Percentiles rank a stretch among this genome's conserved stretches.
Conservation (phyloP, 2,329 filamentous ascomycete genomes). For the Emergomyces orientalis region DNA sequence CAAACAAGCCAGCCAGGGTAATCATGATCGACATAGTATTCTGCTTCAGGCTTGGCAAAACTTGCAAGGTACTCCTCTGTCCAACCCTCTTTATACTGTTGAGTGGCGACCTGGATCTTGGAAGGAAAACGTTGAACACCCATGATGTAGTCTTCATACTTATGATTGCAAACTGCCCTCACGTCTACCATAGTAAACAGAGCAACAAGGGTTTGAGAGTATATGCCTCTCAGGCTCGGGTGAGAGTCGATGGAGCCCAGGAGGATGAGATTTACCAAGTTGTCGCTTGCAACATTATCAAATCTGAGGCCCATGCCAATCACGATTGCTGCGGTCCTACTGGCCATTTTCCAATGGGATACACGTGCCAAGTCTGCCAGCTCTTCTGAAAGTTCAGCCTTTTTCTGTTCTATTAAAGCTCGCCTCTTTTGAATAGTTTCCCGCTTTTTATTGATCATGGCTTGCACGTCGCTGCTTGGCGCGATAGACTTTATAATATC, state of each 20-base stretch:
- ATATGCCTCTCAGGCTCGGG: conserved; percentile 71
- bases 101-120: conserved; percentile 63
- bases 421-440: conserved; percentile 67
- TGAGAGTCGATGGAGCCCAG: conserved; percentile 82
- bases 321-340: conserved; percentile 79
- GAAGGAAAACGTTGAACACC: conserved; percentile 71
- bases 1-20: conserved; percentile 95
- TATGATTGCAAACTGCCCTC: conserved; percentile 74
- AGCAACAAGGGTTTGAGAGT: conserved; percentile 67
- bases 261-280: conserved; percentile 74
- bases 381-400: conserved; percentile 69
- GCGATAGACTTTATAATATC: conserved; percentile 61
- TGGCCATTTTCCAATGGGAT: conserved; percentile 95
- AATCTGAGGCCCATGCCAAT: conserved; percentile 88
- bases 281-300: conserved; percentile 69
- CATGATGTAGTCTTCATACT: conserved; percentile 75
- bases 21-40: conserved; percentile 86
- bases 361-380: conserved; percentile 65
- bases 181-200: conserved; percentile 82
- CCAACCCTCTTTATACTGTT: conserved; percentile 65
- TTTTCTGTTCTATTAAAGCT: conserved; percentile 70
- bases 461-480: conserved; percentile 55
- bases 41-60: conserved; percentile 67
- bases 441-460: conserved; percentile 55
- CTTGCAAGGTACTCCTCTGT: conserved; percentile 67